phyloP scores from a whole-genome alignment of 352 stramenopile genomes.

The Phytopythium delawarense region DNA sequence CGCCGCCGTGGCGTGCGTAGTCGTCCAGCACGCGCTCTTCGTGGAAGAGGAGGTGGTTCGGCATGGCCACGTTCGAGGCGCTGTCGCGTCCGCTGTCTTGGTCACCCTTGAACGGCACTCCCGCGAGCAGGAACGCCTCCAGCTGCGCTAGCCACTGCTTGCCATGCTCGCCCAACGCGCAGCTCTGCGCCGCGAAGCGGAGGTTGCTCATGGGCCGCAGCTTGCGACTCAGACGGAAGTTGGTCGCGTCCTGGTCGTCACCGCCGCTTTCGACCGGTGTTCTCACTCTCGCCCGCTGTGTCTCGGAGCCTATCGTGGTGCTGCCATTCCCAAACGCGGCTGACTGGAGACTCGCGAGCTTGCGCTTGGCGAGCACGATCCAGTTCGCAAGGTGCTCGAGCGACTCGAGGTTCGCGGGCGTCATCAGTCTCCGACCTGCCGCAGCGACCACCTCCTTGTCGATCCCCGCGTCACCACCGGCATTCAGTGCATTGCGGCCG shows the following conservation, averaged over 20 bases:
- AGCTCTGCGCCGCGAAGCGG: conserved; percentile 65
- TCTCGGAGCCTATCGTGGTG: neutral
- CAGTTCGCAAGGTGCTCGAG: conserved; percentile 76
- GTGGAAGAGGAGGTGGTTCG: conserved; percentile 80
- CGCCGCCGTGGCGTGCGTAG: conserved; percentile 48
- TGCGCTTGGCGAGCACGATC: conserved; percentile 73
- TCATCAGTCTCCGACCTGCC: conserved; percentile 19
- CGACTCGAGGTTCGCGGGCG: conserved; percentile 64
- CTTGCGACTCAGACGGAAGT: conserved; percentile 70
- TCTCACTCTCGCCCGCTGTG: neutral
- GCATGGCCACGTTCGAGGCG: conserved; percentile 16
- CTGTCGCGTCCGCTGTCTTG: neutral
- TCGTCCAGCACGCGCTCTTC: conserved; percentile 66
- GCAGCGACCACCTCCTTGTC: neutral
- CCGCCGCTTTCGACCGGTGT: conserved; percentile 11
- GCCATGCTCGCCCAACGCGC: conserved; percentile 45
- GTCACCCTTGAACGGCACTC: conserved; percentile 37
- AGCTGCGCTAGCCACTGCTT: conserved; percentile 67
- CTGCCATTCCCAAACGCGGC: conserved; percentile 16
- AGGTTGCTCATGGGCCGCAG: conserved; percentile 76
- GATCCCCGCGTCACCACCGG: neutral
- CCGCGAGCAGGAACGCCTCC: conserved; percentile 59
- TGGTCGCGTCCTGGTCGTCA: conserved; percentile 27
- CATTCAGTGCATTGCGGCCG: neutral
- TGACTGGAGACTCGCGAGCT: conserved; percentile 51